A percentile compares a stretch with the other conserved stretches of the same genome.
These are phyloP conservation scores for Scorias spongiosa DNA, from an alignment of 2,329 filamentous ascomycete species.

Conservation along the genomic window DNA sequence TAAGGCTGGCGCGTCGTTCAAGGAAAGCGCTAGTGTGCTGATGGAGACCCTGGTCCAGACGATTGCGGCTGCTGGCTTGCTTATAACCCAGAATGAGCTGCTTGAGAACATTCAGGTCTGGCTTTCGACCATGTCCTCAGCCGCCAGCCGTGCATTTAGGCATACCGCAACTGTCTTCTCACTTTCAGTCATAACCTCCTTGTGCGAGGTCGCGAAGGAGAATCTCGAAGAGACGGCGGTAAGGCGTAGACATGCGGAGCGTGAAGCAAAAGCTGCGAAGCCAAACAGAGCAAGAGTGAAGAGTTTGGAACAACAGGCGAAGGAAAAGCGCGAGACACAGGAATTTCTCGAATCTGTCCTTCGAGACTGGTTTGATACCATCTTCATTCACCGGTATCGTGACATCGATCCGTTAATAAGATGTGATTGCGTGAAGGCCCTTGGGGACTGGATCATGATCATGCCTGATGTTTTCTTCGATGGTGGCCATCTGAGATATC, in stretches of 20 bases:
- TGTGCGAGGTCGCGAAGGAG: constrained; percentile 58
- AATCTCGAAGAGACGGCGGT: constrained; percentile 60
- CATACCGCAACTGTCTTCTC: constrained; percentile 84
- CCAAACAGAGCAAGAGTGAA: constrained; percentile 67
- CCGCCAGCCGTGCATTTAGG: constrained; percentile 72
- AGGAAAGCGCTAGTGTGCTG: constrained; percentile 61
- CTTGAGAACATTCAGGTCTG: constrained; percentile 83
- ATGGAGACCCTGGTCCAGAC: constrained; percentile 62
- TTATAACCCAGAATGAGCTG: constrained; percentile 63
- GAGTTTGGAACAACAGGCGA: constrained; percentile 56
- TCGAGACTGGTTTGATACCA: constrained; percentile 75
- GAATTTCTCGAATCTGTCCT: constrained; percentile 57
- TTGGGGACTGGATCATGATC: constrained; percentile 76
- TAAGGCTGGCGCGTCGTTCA: constrained; percentile 63
- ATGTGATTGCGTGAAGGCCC: constrained; percentile 70
- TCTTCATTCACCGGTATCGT: constrained; percentile 91
- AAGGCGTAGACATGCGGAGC: constrained; percentile 62
- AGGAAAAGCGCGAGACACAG: constrained; percentile 54
- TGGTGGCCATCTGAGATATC: constrained; percentile 75
- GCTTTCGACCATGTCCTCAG: constrained; percentile 83
- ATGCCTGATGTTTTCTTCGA: constrained; percentile 84
- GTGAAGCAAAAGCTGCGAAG: constrained; percentile 55
- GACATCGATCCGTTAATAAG: constrained; percentile 84
- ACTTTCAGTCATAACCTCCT: constrained; percentile 60
- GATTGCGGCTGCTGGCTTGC: constrained; percentile 63